phyloP scores from a whole-genome alignment of 495 filamentous ascomycete genomes.

The Sporormia fimetaria region DNA sequence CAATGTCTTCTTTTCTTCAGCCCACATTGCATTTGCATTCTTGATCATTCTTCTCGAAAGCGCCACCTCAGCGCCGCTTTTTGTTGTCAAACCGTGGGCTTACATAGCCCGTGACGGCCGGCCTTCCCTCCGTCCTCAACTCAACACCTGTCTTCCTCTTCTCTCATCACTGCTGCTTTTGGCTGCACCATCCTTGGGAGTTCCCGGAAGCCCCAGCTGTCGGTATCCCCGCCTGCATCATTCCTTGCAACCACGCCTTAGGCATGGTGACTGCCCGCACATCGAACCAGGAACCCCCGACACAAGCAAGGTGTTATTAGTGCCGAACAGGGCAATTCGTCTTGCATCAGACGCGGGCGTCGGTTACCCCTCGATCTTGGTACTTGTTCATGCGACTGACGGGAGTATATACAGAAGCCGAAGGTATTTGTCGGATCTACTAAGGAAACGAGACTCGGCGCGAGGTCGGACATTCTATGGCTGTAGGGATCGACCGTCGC shows the following conservation, averaged over 20 bases:
- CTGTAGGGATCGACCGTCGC: conserved; percentile 21
- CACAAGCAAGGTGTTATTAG: conserved; percentile 12
- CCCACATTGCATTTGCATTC: conserved; percentile 18
- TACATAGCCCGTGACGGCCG: conserved; percentile 5
- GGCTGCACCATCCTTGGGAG: conserved; percentile 13
- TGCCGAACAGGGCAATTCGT: too few species aligned
- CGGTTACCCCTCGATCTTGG: too few species aligned
- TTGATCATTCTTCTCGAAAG: conserved; percentile 11
- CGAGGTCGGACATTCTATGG: conserved; percentile 18
- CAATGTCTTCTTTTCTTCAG: conserved; percentile 8
- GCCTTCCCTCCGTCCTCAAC: conserved; percentile 1
- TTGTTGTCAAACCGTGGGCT: conserved; percentile 8
- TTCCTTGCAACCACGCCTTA: conserved; percentile 21
- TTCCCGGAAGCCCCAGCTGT: conserved; percentile 16
- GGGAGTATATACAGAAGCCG: too few species aligned
- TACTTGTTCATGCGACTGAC: too few species aligned
- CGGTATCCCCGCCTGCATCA: conserved; percentile 22
- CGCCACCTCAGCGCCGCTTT: conserved; percentile 1
- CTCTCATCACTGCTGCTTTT: conserved; percentile 3
- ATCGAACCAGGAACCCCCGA: conserved; percentile 24
- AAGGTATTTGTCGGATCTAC: conserved; percentile 4
- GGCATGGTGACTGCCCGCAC: conserved; percentile 25
- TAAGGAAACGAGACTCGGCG: conserved; percentile 18
- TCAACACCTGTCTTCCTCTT: neutral
- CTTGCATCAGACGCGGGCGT: too few species aligned